A percentile compares a stretch with the other conserved stretches of the same genome.
These are phyloP conservation scores for Auriscalpium vulgare DNA, from an alignment of 768 basidiomycete genomes.

Conservation along the genomic window DNA sequence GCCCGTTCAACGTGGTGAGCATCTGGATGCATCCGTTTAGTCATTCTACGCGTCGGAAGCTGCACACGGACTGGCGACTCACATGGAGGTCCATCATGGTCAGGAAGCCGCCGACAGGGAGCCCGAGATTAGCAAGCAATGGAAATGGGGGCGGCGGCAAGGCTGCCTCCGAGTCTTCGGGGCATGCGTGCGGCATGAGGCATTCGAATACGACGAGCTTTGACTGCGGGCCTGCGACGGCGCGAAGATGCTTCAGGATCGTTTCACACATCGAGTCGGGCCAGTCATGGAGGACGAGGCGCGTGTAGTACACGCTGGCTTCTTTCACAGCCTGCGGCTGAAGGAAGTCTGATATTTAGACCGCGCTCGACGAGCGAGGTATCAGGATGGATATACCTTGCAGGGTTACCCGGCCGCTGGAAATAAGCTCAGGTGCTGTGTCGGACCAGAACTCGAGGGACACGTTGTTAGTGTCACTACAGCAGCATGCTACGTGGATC, in stretches of 20 bases:
- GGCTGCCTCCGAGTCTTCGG: background rate
- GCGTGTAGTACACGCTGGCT: slow-evolving; percentile 17
- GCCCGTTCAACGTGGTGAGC: slow-evolving; percentile 2
- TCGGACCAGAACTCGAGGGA: slow-evolving; percentile 4
- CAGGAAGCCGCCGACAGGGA: background rate
- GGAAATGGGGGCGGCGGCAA: slow-evolving; percentile 2
- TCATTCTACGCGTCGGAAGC: background rate
- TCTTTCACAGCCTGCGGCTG: slow-evolving; percentile 14
- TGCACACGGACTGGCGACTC: background rate
- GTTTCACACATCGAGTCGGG: slow-evolving; percentile 1
- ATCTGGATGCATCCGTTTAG: background rate
- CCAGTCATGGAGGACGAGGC: slow-evolving; percentile 22
- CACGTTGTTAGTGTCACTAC: background rate
- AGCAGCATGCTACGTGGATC: background rate
- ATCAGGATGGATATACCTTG: background rate
- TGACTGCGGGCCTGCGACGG: slow-evolving; percentile 14
- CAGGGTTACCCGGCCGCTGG: slow-evolving; percentile 1
- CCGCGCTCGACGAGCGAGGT: background rate
- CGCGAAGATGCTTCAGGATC: slow-evolving; percentile 17
- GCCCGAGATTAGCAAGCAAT: slow-evolving; percentile 6
- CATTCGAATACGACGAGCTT: slow-evolving; percentile 18
- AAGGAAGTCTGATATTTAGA: slow-evolving; percentile 5
- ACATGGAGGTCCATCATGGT: background rate
- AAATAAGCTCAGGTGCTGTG: background rate
- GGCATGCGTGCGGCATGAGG: slow-evolving; percentile 12